Evolutionary conservation across 768 basidiomycete genomes (phyloP).

Genomic region (Cystobasidium onofrii): DNA sequence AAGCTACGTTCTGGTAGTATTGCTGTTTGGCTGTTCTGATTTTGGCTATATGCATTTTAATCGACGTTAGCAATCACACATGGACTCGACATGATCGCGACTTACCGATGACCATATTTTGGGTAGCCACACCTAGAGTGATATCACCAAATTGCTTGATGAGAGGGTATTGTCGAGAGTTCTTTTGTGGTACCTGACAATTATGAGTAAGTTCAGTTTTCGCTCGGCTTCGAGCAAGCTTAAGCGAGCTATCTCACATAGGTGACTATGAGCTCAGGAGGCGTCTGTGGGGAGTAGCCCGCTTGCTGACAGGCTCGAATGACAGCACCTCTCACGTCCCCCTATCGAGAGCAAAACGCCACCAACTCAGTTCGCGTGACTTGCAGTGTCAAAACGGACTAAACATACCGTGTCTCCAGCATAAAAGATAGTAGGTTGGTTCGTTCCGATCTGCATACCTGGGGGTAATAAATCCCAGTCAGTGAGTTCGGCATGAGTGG

Average conservation of each 20-base stretch:
- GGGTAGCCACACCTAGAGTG: constrained; percentile 35
- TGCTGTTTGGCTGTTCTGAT: constrained; percentile 29
- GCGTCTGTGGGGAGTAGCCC: background rate
- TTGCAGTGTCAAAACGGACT: background rate
- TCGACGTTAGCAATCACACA: background rate
- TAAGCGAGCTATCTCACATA: constrained; percentile 10
- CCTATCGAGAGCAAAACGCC: background rate
- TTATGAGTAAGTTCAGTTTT: background rate
- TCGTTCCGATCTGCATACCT: background rate
- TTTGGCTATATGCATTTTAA: constrained; percentile 33
- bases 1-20: constrained; percentile 31
- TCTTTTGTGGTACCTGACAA: constrained; percentile 19
- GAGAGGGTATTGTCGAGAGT: constrained; percentile 7
- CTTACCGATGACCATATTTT: constrained; percentile 35
- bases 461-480: background rate
- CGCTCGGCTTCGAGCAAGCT: too few relatives aligned
- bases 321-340: constrained; percentile 26
- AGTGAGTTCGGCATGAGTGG: too few relatives aligned
- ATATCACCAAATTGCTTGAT: constrained; percentile 37
- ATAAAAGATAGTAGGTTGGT: constrained; percentile 16
- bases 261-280: constrained; percentile 16
- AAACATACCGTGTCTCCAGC: constrained; percentile 23
- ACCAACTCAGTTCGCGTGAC: background rate
- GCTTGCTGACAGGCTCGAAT: constrained; percentile 2
- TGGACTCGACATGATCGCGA: background rate